Evolutionary conservation across 176 grass and related monocot genomes (phyloP), one percentile per base, ranked within the genome.

Genomic region (Carex littledalei): DNA sequence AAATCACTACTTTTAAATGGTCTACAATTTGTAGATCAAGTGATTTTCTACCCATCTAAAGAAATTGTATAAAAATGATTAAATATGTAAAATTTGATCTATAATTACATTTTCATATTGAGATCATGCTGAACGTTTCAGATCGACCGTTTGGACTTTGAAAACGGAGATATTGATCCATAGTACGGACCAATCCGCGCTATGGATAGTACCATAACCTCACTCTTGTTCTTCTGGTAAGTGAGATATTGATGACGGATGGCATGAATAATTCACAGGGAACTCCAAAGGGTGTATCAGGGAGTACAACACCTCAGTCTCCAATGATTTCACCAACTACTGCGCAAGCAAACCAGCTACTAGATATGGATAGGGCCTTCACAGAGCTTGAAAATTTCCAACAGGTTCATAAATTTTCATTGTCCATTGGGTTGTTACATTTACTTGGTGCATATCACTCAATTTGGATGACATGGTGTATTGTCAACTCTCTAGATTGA

Each of bases 351-450:
- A 92, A 94, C 56, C 87, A 89, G 69, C 87, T 94, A 45, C 85
- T 95, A 57, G 88, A 84, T 86, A 86, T 90, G 84, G 81, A 90
- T 74, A 90, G 84, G 86, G 86, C 82, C 58, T 91, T 98, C 57
- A 81, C 88, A 12, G 91, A 98, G 66, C 86, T 94, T 63, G 95
- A 98, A 87, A 94, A 88, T 73, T 92, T 91, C 87, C 96, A 99
- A 89, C 96, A 99, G 90, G 93, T 94, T 64, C 57, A 61, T n/a
- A 63, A 69, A 14, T 53, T 41, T 81, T 39, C 57, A 31, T 67
- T 63, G 6, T 89, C 71, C 31, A 24, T 61, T 31, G 13, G 21
- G 22, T 55, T 75, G 18, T 56, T 52, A 32, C 4, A 14, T 78
- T 75, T 55, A 78, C 47, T 15, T 16, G 49, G 49, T 31, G 49